Conservation (phyloP, 805 yeast genomes). For the Suhomyces vadensis region DNA sequence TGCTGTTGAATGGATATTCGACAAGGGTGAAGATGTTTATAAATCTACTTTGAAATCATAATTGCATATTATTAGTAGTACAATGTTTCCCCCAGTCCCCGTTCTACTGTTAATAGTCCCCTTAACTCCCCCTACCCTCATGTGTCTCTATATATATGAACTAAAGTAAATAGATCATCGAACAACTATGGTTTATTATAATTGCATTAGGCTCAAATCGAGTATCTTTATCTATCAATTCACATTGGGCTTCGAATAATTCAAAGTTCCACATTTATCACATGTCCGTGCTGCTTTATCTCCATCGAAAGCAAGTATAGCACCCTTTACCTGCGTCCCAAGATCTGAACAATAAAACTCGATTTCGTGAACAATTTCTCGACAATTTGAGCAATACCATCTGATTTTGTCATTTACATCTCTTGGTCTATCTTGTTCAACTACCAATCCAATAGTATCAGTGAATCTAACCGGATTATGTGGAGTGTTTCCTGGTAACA, state of each 20-base stretch:
- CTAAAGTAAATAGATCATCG: neutral
- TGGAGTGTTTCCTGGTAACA: slow-evolving; percentile 82
- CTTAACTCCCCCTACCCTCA: too few species aligned
- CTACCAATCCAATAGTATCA: slow-evolving; percentile 84
- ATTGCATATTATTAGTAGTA: neutral
- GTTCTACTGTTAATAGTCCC: too few species aligned
- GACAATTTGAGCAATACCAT: slow-evolving; percentile 84
- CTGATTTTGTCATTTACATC: slow-evolving; percentile 70
- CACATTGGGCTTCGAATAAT: slow-evolving; percentile 59
- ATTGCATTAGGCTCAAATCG: too few species aligned
- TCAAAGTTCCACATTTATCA: slow-evolving; percentile 67
- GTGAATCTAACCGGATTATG: slow-evolving; percentile 88
- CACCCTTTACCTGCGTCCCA: slow-evolving; percentile 88
- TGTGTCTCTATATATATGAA: too few species aligned
- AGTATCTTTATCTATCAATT: too few species aligned
- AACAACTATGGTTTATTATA: too few species aligned
- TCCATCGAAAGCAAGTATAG: slow-evolving; percentile 68
- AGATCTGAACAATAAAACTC: slow-evolving; percentile 76
- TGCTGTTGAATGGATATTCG: slow-evolving; percentile 63
- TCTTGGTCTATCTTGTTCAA: slow-evolving; percentile 86
- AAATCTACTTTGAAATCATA: slow-evolving; percentile 2
- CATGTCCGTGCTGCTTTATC: slow-evolving; percentile 71
- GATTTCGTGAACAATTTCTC: slow-evolving; percentile 61
- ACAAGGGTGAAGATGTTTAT: slow-evolving; percentile 40
- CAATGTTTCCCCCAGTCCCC: too few species aligned